Conservation (phyloP, 805 yeast species). For the Cephaloascus fragrans region DNA sequence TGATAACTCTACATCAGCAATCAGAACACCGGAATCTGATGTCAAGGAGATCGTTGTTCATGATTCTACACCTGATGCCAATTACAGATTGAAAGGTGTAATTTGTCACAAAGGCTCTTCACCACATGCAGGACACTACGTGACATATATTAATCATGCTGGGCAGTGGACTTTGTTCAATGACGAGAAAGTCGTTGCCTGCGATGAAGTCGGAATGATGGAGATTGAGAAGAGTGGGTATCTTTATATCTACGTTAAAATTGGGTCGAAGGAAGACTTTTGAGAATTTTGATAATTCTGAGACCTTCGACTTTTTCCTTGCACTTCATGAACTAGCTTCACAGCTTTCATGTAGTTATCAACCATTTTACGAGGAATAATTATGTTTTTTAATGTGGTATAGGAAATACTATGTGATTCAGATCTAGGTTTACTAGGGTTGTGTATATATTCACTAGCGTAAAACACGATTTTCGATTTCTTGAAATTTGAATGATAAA, state of each 20-base stretch:
- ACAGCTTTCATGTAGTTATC: no score
- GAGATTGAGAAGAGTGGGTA: conserved; percentile 40
- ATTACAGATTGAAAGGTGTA: conserved; percentile 49
- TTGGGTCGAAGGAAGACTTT: conserved; percentile 2
- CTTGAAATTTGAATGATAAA: no score
- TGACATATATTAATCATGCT: conserved; percentile 41
- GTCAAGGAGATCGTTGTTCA: conserved; percentile 2
- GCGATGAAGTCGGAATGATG: conserved; percentile 28
- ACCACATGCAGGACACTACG: conserved; percentile 90
- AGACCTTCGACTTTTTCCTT: no score
- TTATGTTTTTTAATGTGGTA: no score
- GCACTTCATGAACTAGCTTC: no score
- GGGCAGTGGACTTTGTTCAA: conserved; percentile 72
- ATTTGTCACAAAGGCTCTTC: conserved; percentile 87
- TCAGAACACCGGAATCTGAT: neutral
- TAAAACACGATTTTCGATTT: no score
- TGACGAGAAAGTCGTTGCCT: conserved; percentile 77
- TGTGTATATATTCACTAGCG: no score
- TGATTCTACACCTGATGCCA: conserved; percentile 10
- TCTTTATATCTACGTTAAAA: conserved; percentile 29
- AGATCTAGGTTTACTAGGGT: no score
- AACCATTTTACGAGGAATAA: no score
- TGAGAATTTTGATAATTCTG: neutral
- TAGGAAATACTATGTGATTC: no score
- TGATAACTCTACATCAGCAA: neutral